Evolutionary conservation across 306 rosid species (phyloP).

Genomic region (Quercus alba): DNA sequence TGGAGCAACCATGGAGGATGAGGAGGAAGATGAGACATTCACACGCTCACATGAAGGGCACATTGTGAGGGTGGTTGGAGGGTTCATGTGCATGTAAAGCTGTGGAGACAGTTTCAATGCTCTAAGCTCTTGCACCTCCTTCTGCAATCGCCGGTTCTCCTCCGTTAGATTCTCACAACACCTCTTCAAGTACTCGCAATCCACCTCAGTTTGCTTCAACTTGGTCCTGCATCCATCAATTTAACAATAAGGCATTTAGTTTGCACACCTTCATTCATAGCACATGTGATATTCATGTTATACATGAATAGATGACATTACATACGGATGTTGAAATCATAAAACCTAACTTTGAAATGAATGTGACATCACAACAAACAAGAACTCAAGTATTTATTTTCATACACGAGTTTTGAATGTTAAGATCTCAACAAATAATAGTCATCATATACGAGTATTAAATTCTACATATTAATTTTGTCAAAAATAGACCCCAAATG

Average conservation of each 20-base stretch:
- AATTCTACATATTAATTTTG: too few relatives aligned
- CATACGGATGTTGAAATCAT: too few relatives aligned
- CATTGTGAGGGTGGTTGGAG: slow-evolving; percentile 97
- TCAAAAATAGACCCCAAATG: too few relatives aligned
- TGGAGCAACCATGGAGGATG: slow-evolving; percentile 10
- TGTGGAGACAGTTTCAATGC: slow-evolving; percentile 89
- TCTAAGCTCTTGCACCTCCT: slow-evolving; percentile 91
- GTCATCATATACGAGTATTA: too few relatives aligned
- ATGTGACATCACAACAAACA: background rate
- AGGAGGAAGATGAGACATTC: slow-evolving; percentile 48
- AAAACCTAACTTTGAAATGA: background rate
- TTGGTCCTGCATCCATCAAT: slow-evolving; percentile 62
- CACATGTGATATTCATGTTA: background rate
- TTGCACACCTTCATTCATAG: background rate
- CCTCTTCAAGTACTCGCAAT: slow-evolving; percentile 75
- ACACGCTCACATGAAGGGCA: slow-evolving; percentile 95
- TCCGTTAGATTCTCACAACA: slow-evolving; percentile 82
- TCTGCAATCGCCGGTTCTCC: slow-evolving; percentile 81
- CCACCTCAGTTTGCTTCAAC: slow-evolving; percentile 96
- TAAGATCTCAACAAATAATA: too few relatives aligned
- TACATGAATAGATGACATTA: too few relatives aligned
- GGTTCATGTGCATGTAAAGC: slow-evolving; percentile 84
- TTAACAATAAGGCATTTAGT: background rate
- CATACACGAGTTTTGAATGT: too few relatives aligned
- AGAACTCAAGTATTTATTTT: background rate